phyloP scores from a whole-genome alignment of 1,284 basidiomycete genomes.

The Microbotryomycetes sp. region DNA sequence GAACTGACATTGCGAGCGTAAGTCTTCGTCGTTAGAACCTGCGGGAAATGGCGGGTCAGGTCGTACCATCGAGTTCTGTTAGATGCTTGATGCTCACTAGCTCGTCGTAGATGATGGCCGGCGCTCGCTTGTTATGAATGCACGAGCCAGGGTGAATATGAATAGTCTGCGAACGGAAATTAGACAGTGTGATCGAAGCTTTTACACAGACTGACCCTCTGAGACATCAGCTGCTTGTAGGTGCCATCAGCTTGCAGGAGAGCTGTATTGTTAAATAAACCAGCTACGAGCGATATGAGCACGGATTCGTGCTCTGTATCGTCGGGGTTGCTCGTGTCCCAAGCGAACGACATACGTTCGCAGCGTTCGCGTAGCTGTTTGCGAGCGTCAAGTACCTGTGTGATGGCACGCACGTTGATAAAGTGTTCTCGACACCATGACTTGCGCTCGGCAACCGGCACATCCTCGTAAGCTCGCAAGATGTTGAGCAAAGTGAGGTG shows the following conservation, averaged over 20 bases:
- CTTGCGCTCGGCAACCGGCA: constrained; percentile 38
- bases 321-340: constrained; percentile 26
- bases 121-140: constrained; percentile 66
- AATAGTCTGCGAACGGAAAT: constrained; percentile 49
- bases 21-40: constrained; percentile 75
- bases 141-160: constrained; percentile 84
- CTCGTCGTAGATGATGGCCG: constrained; percentile 83
- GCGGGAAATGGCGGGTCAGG: not conserved
- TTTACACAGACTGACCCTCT: constrained; percentile 52
- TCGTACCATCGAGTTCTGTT: not conserved
- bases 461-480: constrained; percentile 45
- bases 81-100: constrained; percentile 52
- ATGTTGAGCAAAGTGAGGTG: constrained; percentile 37
- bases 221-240: constrained; percentile 72
- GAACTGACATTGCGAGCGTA: constrained; percentile 81
- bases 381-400: constrained; percentile 32
- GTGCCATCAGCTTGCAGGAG: constrained; percentile 69
- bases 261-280: constrained; percentile 73
- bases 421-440: constrained; percentile 78
- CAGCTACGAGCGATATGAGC: constrained; percentile 50
- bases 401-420: constrained; percentile 33
- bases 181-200: not conserved
- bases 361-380: constrained; percentile 36
- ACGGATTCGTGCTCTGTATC: constrained; percentile 37
- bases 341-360: constrained; percentile 30